Base-by-base conservation (phyloP, 305 asterid species). In the Solanum hybrid region DNA sequence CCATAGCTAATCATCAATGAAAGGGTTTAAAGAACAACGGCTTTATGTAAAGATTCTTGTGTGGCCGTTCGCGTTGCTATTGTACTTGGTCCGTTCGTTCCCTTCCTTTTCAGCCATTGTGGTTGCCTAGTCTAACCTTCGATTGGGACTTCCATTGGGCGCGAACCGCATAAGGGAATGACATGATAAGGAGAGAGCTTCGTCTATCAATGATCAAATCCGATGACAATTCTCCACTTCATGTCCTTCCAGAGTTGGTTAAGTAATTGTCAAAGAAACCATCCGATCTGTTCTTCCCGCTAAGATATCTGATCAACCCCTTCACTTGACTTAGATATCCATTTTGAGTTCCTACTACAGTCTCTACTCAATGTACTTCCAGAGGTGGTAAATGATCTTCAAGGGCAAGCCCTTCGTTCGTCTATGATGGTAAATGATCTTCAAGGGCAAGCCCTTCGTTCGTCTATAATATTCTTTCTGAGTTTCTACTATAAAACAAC, bases 401-500 rank as follows among this genome's bases (percentile, higher is more conserved):
- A 56, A 56, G n/a, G 69, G 69, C 11, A 80, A 80, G 13, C 35
- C 34, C 86, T 80, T 80, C 35, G 13, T 29, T 24, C 22, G n/a
- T 13, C 78, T 29, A 73, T 27, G 36, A 10, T 31, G 60, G 82
- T 34, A 78, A 78, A 37, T n/a, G 60, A 78, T 36, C 19, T 6
- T 78, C 60, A 78, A 78, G 56, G 85, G 85, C 85, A 69, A 69
- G 31, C 85, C 56, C 85, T 36, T 36, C 10, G 26, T 73, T 29
- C 9, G 24, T 24, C 40, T 45, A 64, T 17, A 13, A 32, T 42
- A 42, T 78, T 27, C 73, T 10, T 35, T 78, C 31, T 19, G 4
- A 78, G 19, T n/a, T 64, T 64, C 88, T 71, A 87, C 89, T 64
- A 90, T 88, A 89, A 89, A 56, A 56, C 69, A 56, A 56, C 24